Evolutionary conservation across 768 basidiomycete species (phyloP), one percentile per base, ranked within the genome.

Genomic region (Podaxis rugospora): DNA sequence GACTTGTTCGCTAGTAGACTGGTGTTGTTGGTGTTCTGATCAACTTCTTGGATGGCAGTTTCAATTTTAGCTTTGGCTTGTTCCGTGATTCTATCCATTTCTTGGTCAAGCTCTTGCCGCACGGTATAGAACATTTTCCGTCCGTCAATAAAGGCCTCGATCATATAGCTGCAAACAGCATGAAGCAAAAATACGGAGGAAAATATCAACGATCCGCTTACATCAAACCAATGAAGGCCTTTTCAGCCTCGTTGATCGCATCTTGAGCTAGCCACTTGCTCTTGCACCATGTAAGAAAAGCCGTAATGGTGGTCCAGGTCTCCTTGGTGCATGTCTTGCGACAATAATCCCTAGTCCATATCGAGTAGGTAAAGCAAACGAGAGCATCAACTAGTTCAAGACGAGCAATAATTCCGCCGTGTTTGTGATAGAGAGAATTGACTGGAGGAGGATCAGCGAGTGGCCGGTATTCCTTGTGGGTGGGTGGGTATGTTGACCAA

Each of bases 321-420:
- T 83, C 81, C 46, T 75, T 77, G 67, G 78, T 79, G 71, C 89
- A 90, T 5, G 72, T 66, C 60, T 79, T 79, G 61, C 78, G 77
- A 65, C 76, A 71, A 67, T 85, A 84, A 63, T 92, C 90, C 67
- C 82, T 86, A 72, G 83, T 85, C 92, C 92, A 95, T 65, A 91
- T 80, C 4, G 89, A 82, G 69, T 92, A 95, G 3, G 89, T 84
- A 74, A 93, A 94, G 74, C 88, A 89, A 46, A 93, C 77, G 59
- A 93, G 81, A 46, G 92, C 88, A 72, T 94, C 91, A 42, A 92
- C 74, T 51, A 90, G 85, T 70, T 93, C 92, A 18, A 93, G 79
- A 25, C 89, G 83, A 28, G 89, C 88, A 68, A 93, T 88, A 64
- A 90, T 74, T 21, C 85, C 85, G 18, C 88, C 90, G 64, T 85